Base-by-base conservation (phyloP, 2,329 filamentous ascomycete genomes). In the Colletotrichum lentis region DNA sequence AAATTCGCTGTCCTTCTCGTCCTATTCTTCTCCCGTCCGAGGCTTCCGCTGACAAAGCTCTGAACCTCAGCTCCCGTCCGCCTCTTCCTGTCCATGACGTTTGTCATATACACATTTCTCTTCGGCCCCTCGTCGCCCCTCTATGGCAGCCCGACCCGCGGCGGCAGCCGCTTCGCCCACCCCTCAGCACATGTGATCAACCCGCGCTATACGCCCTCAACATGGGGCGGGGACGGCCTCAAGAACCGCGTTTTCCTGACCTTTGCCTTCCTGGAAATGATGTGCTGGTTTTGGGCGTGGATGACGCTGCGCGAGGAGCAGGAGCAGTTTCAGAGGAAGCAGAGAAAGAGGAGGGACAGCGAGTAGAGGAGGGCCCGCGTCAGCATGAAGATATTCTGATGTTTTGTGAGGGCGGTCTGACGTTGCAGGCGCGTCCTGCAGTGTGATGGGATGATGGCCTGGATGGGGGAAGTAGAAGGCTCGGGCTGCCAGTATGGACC, bases 221-320 rank as follows among this genome's bases (percentile, higher is more conserved):
- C 77, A 75, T 85, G 78, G 84, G 88, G 80, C 70, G 83, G 88
- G 57, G 90, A 94, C 70, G 86, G 87, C 27, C 79, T 97, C 73
- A 93, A 94, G 81, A 97, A 96, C 76, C 87, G 93, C 58, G 82
- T 97, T 47, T 88, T 97, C 47, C 96, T 97, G 76, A 89, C 91
- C 0, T 96, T 93, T 79, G 89, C 88, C 10, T 96, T 97, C 74
- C 76, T 97, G 75, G 94, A 97, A 82, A 87, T 93, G 77, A 83
- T 93, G 72, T 86, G 86, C 69, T 97, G 94, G 93, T 94, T 97
- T 78, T 97, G 94, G 94, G 88, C 88, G 27, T 93, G 89, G 84
- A 84, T 90, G 37, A 91, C 88, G 5, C 77, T 93, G 73, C 83
- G 88, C 60, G 91, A 93, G 74, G 91, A 93, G 81, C 75, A 80